phyloP scores from a whole-genome alignment of 805 yeast genomes.

The Tetrapisispora pingtungensis region DNA sequence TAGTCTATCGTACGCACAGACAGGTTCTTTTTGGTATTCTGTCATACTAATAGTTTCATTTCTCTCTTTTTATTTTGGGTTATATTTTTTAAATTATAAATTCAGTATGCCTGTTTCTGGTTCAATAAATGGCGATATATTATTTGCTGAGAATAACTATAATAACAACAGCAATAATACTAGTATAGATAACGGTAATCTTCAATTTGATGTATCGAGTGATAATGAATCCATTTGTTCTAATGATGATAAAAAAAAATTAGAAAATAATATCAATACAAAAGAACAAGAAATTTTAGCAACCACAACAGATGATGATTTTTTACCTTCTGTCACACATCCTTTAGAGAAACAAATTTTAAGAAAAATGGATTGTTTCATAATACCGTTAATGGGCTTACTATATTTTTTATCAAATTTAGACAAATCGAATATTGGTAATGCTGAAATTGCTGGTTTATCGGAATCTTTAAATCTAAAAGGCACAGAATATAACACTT shows the following conservation, averaged over 20 bases:
- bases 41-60: no score
- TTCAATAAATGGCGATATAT: background rate
- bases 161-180: background rate
- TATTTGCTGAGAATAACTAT: background rate
- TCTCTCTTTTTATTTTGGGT: no score
- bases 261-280: conserved; percentile 2
- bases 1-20: no score
- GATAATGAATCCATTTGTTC: background rate
- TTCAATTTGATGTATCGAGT: background rate
- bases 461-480: conserved; percentile 32
- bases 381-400: conserved; percentile 35
- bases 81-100: no score
- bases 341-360: conserved; percentile 30
- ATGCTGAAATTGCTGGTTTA: conserved; percentile 47
- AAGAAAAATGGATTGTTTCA: conserved; percentile 34
- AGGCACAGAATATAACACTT: conserved; percentile 34
- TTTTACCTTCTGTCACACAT: conserved; percentile 19
- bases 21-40: no score
- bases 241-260: background rate
- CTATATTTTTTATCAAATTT: conserved; percentile 39
- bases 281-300: conserved; percentile 15
- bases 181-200: background rate
- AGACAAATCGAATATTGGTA: conserved; percentile 51
- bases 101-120: background rate
- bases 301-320: conserved; percentile 21